Base-by-base conservation (phyloP, 306 rosid species). In the Sindora glabra region DNA sequence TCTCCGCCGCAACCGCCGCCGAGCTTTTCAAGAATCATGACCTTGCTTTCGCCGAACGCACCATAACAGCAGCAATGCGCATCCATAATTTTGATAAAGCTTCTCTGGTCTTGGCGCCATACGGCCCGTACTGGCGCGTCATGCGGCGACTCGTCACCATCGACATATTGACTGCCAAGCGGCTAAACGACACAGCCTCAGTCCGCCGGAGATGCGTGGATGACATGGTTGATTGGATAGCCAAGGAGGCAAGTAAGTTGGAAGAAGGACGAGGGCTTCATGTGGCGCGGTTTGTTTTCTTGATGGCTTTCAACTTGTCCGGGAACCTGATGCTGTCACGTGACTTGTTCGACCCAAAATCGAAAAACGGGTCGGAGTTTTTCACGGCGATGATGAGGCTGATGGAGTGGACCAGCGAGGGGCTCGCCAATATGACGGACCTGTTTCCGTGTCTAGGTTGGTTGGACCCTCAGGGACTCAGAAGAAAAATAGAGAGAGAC, bases 61-160 rank as follows among this genome's bases (percentile, higher is more conserved):
- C 81, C 51, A n/a, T 79, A 48, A 77, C 67, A 0, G 80, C 81
- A 26, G 41, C 47, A 10, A 71, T 78, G 72, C 83, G 78, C 0
- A 85, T 15, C 63, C 74, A 74, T 12, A 69, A 59, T 41, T 87
- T 81, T 65, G 44, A 81, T 50, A 70, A 84, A 4, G 74, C 86
- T 1, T 87, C 89, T 1, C 0, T 87, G 0, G 89, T 85, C 10
- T 18, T 87, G 0, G 81, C 91, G 0, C 86, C 89, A 13, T 87
- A 84, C 26, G 92, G 92, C 30, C 3, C 86, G 6, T 76, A 67
- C 29, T 87, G 92, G 95, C 95, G 89, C n/a, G 67, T 75, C 16
- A 23, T 79, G 70, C 72, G 86, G 4, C 74, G 83, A 18, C 74
- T 87, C 0, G 69, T 84, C 32, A 77, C 83, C 5, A 75, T 77